A percentile compares a stretch with the other conserved stretches of the same genome.
Evolutionary conservation across 1,139 yeast species (phyloP).

Genomic region (Suhomyces wounanorum): DNA sequence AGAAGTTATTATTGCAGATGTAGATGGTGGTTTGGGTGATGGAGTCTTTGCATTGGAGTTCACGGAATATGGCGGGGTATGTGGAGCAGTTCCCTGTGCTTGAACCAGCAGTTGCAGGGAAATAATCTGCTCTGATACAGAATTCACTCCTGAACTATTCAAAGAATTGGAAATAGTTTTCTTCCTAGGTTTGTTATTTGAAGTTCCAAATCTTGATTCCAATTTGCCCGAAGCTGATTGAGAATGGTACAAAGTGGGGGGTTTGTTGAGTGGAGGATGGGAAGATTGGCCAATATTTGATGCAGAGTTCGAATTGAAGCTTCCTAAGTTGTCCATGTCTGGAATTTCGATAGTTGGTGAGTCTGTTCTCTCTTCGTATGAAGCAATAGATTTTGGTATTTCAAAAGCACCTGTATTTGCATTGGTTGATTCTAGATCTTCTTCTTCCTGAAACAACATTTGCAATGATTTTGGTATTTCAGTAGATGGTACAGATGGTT

Average conservation of each 20-base stretch:
- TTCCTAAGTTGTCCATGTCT: conserved; percentile 42
- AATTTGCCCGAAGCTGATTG: conserved; percentile 50
- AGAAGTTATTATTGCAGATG: conserved; percentile 23
- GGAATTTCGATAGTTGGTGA: conserved; percentile 51
- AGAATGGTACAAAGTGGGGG: conserved; percentile 51
- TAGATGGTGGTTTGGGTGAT: conserved; percentile 41
- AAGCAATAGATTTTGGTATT: conserved; percentile 5
- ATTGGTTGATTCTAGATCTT: conserved; percentile 5
- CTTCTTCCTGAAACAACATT: conserved; percentile 60
- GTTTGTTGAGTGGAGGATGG: conserved; percentile 44
- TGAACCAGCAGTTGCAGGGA: conserved; percentile 6
- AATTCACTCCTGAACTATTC: conserved; percentile 19
- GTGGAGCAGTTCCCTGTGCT: conserved; percentile 24
- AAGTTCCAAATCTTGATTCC: conserved; percentile 38
- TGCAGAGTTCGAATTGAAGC: conserved; percentile 19
- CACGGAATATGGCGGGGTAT: conserved; percentile 40
- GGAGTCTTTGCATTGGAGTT: conserved; percentile 32
- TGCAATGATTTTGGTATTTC: conserved; percentile 74
- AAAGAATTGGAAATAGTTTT: conserved; percentile 43
- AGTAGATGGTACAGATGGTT: conserved; percentile 16
- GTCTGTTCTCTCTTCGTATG: conserved; percentile 29
- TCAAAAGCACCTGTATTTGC: conserved; percentile 6
- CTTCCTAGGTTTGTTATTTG: conserved; percentile 33
- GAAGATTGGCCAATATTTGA: conserved; percentile 16
- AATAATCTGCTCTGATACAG: background rate